Evolutionary conservation across 371 early-diverging fungal species (phyloP).

Genomic region (Haplosporangium sp.): DNA sequence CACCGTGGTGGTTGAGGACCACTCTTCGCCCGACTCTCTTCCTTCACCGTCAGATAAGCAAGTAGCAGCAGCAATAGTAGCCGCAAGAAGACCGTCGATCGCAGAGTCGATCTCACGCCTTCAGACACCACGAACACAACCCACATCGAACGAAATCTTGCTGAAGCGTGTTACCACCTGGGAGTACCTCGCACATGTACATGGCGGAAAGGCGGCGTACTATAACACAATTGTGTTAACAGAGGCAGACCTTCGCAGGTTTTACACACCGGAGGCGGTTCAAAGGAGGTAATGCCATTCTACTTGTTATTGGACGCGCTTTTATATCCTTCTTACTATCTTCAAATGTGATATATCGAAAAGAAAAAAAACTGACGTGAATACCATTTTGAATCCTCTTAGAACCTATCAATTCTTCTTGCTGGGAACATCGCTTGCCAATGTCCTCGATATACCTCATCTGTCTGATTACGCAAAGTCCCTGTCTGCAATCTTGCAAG

Average conservation of each 20-base stretch:
- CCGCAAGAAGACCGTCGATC: conserved; percentile 7
- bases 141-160: conserved; percentile 18
- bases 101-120: conserved; percentile 13
- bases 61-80: background rate
- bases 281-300: conserved; percentile 20
- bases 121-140: background rate
- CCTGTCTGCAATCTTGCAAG: conserved; percentile 18
- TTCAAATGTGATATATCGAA: too few relatives aligned
- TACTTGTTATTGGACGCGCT: too few relatives aligned
- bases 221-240: conserved; percentile 36
- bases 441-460: conserved; percentile 31
- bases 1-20: conserved; percentile 20
- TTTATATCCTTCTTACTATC: too few relatives aligned
- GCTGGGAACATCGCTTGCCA: conserved; percentile 35
- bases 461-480: conserved; percentile 23
- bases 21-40: background rate
- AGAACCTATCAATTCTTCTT: conserved; percentile 29
- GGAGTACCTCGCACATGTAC: conserved; percentile 33
- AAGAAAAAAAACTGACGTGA: background rate
- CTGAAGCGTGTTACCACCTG: conserved; percentile 27
- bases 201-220: conserved; percentile 20
- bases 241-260: conserved; percentile 23
- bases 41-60: background rate
- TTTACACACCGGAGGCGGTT: conserved; percentile 18
- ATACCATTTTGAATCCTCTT: background rate